Base-by-base conservation (phyloP, 75 land plant genomes). In the Picea sitchensis region DNA sequence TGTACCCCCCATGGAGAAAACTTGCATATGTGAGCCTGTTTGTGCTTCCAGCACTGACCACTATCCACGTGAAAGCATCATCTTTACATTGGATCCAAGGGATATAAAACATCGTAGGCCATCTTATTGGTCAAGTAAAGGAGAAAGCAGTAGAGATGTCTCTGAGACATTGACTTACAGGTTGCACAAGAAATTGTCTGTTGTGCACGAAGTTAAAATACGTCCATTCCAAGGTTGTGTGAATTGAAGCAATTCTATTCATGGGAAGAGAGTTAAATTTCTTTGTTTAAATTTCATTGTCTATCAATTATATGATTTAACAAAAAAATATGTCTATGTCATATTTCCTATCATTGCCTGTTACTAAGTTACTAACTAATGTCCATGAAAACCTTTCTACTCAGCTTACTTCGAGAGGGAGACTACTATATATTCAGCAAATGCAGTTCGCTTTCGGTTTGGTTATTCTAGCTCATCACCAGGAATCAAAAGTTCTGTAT, bases 21-120 rank as follows among this genome's bases (percentile, higher is more conserved):
- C 77, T 72, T 90, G 91, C 81, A 88, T 94, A 26, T 4, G 51
- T 12, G 82, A 86, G 21, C 85, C 95, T 14, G 72, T 94, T 30
- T 5, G 80, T 86, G 98, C 98, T 20, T 92, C 98, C 9, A 96
- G 98, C 85, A 96, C 98, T 32, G 98, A 96, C 82, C 89, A 92
- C 79, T 80, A 80, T 82, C 98, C 98, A 54, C 67, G 81, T 54
- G 98, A 96, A 80, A 90, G 92, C 72, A 92, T 96, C 34, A 44
- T 78, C 5, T 88, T 93, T 77, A 96, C 98, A 58, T 76, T 96
- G 62, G 77, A 83, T 57, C 85, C 88, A 58, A 78, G 80, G 26
- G 90, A 89, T 71, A 58, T 23, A 12, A 79, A 84, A 69, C 86
- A 72, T 38, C 31, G 38, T 18, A 79, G 91, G 36, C 81, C 90